Evolutionary conservation across 2,329 filamentous ascomycete genomes (phyloP).

Genomic region (Sarocladiaceae sp.): DNA sequence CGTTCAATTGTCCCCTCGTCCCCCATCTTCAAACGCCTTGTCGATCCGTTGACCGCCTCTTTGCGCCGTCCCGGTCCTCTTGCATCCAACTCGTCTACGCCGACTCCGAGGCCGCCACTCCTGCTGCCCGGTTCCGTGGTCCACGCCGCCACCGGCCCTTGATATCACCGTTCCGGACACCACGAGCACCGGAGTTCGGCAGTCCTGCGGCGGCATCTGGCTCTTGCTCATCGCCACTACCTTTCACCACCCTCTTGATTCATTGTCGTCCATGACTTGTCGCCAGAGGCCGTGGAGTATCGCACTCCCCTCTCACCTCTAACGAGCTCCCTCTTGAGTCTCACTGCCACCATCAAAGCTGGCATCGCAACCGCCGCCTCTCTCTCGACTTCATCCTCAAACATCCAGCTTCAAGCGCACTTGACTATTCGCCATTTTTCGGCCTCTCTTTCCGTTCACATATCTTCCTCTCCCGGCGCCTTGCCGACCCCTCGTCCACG

Average conservation of each 20-base stretch:
- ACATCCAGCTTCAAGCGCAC: neutral
- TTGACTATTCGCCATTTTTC: neutral
- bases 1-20: neutral
- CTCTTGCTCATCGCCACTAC: neutral
- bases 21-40: too few relatives aligned
- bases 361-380: too few relatives aligned
- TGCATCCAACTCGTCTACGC: neutral
- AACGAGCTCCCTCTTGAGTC: constrained; percentile 1
- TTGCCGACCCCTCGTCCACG: neutral
- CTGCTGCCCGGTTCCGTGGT: neutral
- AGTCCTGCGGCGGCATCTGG: neutral
- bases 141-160: constrained; percentile 3
- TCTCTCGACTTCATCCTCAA: too few relatives aligned
- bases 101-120: constrained; percentile 5
- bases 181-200: neutral
- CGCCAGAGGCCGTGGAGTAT: neutral
- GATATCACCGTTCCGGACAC: constrained; percentile 1
- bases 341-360: too few relatives aligned
- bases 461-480: neutral
- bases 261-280: constrained; percentile 5
- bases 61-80: neutral
- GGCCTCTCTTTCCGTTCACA: neutral
- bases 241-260: neutral
- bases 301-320: constrained; percentile 1
- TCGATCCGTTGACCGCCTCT: neutral